Percentiles rank a stretch among this genome's conserved stretches.
phyloP scores from a whole-genome alignment of 331 rosid genomes.

The Rosa hybrid region DNA sequence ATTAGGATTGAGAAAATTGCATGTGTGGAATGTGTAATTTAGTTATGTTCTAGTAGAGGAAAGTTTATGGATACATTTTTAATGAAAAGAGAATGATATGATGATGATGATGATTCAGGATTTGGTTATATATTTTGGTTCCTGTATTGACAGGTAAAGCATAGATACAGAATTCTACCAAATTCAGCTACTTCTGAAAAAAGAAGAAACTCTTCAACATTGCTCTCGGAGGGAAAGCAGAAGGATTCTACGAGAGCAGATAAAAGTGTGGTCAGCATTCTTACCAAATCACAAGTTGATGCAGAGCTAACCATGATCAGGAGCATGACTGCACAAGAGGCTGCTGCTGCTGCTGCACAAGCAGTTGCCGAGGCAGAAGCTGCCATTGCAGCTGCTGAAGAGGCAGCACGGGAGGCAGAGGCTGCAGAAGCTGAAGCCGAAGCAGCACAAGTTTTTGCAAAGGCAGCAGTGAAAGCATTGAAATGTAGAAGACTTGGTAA shows the following conservation, averaged over 20 bases:
- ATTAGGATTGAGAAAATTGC: background rate
- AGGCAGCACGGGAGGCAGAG: conserved; percentile 93
- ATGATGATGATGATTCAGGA: conserved; percentile 18
- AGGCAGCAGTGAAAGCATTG: conserved; percentile 85
- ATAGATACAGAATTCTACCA: conserved; percentile 67
- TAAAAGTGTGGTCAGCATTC: conserved; percentile 48
- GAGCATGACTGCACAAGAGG: conserved; percentile 85
- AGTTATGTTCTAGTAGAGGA: background rate
- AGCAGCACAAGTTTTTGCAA: conserved; percentile 88
- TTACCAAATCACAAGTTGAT: conserved; percentile 69
- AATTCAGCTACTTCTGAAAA: conserved; percentile 55
- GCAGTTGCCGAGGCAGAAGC: conserved; percentile 96
- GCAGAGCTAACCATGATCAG: conserved; percentile 70
- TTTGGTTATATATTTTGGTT: conserved; percentile 17
- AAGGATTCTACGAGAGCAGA: conserved; percentile 53
- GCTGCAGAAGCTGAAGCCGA: conserved; percentile 94
- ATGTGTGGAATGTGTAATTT: background rate
- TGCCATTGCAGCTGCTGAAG: conserved; percentile 89
- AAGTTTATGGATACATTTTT: conserved; percentile 14
- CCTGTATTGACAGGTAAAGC: conserved; percentile 62
- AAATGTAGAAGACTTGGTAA: conserved; percentile 60
- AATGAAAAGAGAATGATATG: conserved; percentile 6
- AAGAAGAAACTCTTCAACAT: conserved; percentile 54
- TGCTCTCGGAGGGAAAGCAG: conserved; percentile 53
- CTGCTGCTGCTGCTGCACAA: conserved; percentile 81